Evolutionary conservation across 306 rosid genomes (phyloP), one percentile per base, ranked within the genome.

Genomic region (Vigna angularis): DNA sequence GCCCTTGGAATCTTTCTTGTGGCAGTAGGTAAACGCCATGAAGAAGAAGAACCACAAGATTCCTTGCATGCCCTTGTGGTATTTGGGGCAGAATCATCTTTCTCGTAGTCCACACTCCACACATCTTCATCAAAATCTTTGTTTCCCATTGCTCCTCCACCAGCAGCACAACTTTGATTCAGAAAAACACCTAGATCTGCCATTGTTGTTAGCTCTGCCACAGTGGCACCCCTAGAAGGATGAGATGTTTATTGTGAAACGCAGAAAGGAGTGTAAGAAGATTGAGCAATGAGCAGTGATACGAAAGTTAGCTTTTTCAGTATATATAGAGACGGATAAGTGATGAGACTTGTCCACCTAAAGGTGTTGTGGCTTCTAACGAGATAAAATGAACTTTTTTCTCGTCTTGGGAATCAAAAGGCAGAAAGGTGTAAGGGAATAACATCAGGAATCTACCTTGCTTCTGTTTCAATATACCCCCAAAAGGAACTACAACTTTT

Each of bases 401-500:
- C 61, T 72, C 2, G 65, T 73, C 76, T 87, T 62, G 92, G 90
- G 88, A 90, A 88, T 86, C 66, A 89, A 83, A 87, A 90, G 61
- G 77, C 85, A 88, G 87, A 85, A 82, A 89, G 89, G 81, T 79
- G 76, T 79, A 83, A 61, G 87, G 84, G 88, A 87, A 91, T 83
- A 88, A 87, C 83, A 86, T 82, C 87, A 88, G 89, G 96, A 90
- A 93, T 86, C 89, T 90, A 83, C 89, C 93, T 91, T 72, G 80
- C 87, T 86, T 80, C 82, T 77, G 78, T 83, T 80, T 63, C 75
- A 66, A 78, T 78, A 70, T 79, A 30, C 84, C 86, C 82, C 83
- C 85, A 57, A 89, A 49, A 68, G 76, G 70, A 77, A 72, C 42
- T 45, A 50, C 26, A 50, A 73, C 56, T 85, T 69, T 82, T 59